Evolutionary conservation across 768 basidiomycete species (phyloP).

Genomic region (Mycena rebaudengoi): DNA sequence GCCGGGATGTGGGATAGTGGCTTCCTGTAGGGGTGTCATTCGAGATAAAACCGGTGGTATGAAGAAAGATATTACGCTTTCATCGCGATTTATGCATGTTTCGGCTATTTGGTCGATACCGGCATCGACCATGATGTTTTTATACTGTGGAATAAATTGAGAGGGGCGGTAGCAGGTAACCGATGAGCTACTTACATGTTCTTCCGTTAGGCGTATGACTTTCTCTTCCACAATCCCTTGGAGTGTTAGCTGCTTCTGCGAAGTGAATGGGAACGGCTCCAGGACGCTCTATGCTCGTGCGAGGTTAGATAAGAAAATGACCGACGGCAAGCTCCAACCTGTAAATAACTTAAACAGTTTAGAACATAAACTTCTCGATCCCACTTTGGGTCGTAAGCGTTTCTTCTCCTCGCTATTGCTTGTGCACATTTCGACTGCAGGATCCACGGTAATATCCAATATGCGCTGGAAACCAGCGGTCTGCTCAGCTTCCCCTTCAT

Average conservation of each 20-base stretch:
- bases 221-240: constrained; percentile 67
- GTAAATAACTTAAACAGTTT: constrained; percentile 86
- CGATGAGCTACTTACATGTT: constrained; percentile 71
- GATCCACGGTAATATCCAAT: constrained; percentile 86
- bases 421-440: constrained; percentile 79
- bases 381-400: constrained; percentile 66
- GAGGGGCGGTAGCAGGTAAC: not conserved
- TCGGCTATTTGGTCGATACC: constrained; percentile 58
- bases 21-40: constrained; percentile 42
- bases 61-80: constrained; percentile 44
- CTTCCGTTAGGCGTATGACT: constrained; percentile 72
- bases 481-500: constrained; percentile 55
- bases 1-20: constrained; percentile 81
- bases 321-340: constrained; percentile 55
- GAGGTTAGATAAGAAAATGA: not conserved
- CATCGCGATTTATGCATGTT: constrained; percentile 48
- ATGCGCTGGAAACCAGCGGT: constrained; percentile 70
- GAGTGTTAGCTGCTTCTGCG: constrained; percentile 64
- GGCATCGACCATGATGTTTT: constrained; percentile 61
- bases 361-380: constrained; percentile 85
- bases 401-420: constrained; percentile 73
- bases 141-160: constrained; percentile 50
- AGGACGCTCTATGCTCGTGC: constrained; percentile 61
- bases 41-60: not conserved
- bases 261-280: constrained; percentile 74